Base-by-base conservation (phyloP, 768 basidiomycete species). In the Artomyces pyxidatus region DNA sequence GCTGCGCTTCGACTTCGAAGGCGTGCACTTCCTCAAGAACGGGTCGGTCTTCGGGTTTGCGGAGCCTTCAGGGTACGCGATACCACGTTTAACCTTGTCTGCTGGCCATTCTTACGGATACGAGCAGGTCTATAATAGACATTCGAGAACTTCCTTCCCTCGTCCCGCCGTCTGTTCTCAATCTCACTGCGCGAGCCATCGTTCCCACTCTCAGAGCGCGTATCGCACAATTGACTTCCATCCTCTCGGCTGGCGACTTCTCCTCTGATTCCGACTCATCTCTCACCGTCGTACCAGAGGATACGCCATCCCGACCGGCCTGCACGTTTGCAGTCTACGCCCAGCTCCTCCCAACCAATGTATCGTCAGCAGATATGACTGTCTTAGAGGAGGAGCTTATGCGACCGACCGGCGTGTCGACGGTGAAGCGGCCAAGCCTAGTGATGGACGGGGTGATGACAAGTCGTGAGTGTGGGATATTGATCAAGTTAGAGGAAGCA, bases 31-130 rank as follows among this genome's bases (percentile, higher is more conserved):
- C 59, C 56, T 85, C 10, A 62, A 72, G 22, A 84, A 85, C 48
- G 88, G 88, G 0, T 75, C 85, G 0, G 75, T 92, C n/a, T 87
- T 81, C 58, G 88, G 85, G 2, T 72, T 87, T 43, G 85, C 82
- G 16, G 75, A 79, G 54, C 75, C 81, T 4, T 59, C 62, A 16
- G 81, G 80, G 88, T 88, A 53, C 54, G 73, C 54, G 8, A 6
- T 42, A 35, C 37, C 42, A 21, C 19, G 22, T 26, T 47, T 14
- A 6, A 32, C 56, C 25, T 16, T 19, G 45, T n/a, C 4, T 16
- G 37, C 41, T 2, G 41, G 14, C 26, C 37, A 37, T 39, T 21
- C 30, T 14, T 26, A 19, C 21, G 14, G n/a, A n/a, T n/a, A n/a
- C n/a, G 6, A 32, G 17, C 7, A 54, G 47, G 8, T 9, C 37